These are phyloP conservation scores for Chlorencoelia australis DNA, from an alignment of 2,329 filamentous ascomycete genomes.

Conservation along the genomic window DNA sequence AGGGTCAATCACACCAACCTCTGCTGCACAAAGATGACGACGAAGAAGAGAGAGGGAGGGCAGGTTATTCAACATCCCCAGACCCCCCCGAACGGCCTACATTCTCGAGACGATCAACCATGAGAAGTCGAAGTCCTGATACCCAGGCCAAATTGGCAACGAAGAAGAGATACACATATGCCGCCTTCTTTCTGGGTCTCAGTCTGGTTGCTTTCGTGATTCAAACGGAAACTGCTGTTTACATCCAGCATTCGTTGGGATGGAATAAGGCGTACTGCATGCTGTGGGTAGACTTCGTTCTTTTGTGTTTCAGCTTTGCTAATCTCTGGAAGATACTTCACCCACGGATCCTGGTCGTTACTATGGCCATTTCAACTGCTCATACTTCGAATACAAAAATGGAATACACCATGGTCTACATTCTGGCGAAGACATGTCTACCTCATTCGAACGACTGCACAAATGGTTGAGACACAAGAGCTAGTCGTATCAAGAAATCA, in stretches of 20 bases:
- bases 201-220: conserved; percentile 82
- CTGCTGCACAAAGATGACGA: conserved; percentile 24
- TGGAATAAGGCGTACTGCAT: conserved; percentile 99
- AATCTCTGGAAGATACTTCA: conserved; percentile 53
- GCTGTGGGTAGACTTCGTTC: conserved; percentile 50
- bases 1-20: conserved; percentile 31
- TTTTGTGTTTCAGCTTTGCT: conserved; percentile 1
- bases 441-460: conserved; percentile 54
- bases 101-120: conserved; percentile 50
- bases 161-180: conserved; percentile 76
- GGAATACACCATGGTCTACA: conserved; percentile 64
- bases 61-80: conserved; percentile 21
- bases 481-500: conserved; percentile 51
- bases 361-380: conserved; percentile 81
- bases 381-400: conserved; percentile 70
- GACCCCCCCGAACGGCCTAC: conserved; percentile 19
- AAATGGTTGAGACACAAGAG: conserved; percentile 78
- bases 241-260: conserved; percentile 82
- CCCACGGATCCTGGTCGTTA: conserved; percentile 85
- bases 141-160: conserved; percentile 54
- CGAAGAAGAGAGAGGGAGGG: conserved; percentile 24
- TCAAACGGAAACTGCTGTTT: conserved; percentile 91
- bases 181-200: conserved; percentile 70
- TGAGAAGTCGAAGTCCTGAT: conserved; percentile 70
- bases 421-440: conserved; percentile 74